phyloP scores from a whole-genome alignment of 176 grass and related monocot genomes.

The Lolium rigidum region DNA sequence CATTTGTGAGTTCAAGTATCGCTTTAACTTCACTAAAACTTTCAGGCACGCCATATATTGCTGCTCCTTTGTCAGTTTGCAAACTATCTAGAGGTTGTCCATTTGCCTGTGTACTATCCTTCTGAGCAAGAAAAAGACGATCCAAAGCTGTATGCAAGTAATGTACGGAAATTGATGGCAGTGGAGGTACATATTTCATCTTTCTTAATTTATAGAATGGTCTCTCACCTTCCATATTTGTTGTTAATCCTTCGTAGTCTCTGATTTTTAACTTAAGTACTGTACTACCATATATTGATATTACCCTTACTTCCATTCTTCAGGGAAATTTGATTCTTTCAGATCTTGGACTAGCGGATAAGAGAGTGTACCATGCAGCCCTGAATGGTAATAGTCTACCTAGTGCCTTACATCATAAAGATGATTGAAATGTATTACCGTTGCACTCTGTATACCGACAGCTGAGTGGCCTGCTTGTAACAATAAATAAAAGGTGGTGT shows the following conservation, averaged over 20 bases:
- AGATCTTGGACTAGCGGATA: slow-evolving; percentile 86
- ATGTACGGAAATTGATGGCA: slow-evolving; percentile 89
- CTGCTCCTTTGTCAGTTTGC: slow-evolving; percentile 94
- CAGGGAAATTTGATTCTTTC: slow-evolving; percentile 90
- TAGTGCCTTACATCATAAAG: slow-evolving; percentile 92
- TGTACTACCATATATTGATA: background rate
- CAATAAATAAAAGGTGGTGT: slow-evolving; percentile 23
- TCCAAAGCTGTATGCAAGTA: slow-evolving; percentile 78
- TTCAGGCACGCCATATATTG: slow-evolving; percentile 82
- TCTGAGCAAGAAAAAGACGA: slow-evolving; percentile 91
- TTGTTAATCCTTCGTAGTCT: background rate
- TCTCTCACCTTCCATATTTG: background rate
- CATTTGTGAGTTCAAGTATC: slow-evolving; percentile 3
- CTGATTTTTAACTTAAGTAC: background rate
- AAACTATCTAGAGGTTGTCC: slow-evolving; percentile 85
- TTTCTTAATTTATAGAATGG: background rate
- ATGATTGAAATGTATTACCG: slow-evolving; percentile 71
- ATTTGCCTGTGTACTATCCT: slow-evolving; percentile 82
- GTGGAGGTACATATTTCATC: slow-evolving; percentile 59
- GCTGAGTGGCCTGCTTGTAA: slow-evolving; percentile 59
- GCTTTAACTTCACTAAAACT: slow-evolving; percentile 19
- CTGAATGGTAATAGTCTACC: slow-evolving; percentile 97
- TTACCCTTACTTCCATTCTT: slow-evolving; percentile 8
- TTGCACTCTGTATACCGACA: slow-evolving; percentile 32
- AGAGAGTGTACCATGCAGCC: slow-evolving; percentile 85